phyloP scores from a whole-genome alignment of 306 rosid species.

The Abrus pulchellus region DNA sequence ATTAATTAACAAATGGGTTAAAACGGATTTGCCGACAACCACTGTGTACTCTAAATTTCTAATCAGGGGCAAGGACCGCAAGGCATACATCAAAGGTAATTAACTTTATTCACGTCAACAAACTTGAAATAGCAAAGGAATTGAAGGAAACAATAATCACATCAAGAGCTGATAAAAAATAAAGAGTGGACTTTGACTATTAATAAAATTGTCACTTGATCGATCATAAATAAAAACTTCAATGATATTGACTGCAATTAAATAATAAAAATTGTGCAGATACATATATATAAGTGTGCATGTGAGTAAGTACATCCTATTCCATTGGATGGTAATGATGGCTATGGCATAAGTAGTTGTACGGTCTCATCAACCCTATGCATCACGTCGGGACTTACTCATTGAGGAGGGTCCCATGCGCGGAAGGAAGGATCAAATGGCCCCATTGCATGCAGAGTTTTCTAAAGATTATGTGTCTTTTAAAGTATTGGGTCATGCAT shows the following conservation, averaged over 20 bases:
- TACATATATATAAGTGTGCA: not conserved
- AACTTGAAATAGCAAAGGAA: not conserved
- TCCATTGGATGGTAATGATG: constrained; percentile 26
- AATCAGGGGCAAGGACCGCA: constrained; percentile 7
- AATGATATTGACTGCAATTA: not conserved
- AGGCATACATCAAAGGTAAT: constrained; percentile 11
- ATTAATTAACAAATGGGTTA: constrained; percentile 27
- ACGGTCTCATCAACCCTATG: constrained; percentile 22
- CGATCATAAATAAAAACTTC: not conserved
- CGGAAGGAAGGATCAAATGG: constrained; percentile 35
- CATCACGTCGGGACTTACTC: constrained; percentile 46
- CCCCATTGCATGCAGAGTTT: constrained; percentile 3
- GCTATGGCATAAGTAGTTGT: constrained; percentile 29
- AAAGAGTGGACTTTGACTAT: constrained; percentile 9
- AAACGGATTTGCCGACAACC: constrained; percentile 57
- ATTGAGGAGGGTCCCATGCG: constrained; percentile 46
- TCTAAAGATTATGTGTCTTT: constrained; percentile 20
- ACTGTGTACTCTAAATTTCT: constrained; percentile 22
- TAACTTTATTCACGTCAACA: not conserved
- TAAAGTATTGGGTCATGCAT: constrained; percentile 14
- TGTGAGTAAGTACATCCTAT: not conserved
- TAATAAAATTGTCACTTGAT: not conserved
- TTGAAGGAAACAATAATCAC: constrained; percentile 21
- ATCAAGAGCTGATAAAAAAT: not conserved
- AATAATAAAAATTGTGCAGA: not conserved